A percentile compares a stretch with the other conserved stretches of the same genome.
Conservation (phyloP, 768 basidiomycete species). For the Collybia nuda region DNA sequence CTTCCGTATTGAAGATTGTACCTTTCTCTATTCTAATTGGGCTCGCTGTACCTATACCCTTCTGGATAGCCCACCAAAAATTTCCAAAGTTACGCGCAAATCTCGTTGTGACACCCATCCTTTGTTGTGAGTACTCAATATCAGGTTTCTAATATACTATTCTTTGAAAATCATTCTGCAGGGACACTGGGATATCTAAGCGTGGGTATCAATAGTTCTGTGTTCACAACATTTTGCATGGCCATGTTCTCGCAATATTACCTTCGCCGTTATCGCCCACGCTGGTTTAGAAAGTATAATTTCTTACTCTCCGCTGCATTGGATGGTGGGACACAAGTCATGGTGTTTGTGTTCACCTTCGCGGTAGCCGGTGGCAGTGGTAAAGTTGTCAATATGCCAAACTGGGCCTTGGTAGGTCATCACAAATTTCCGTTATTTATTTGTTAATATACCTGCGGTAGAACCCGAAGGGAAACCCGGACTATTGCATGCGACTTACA, state of each 20-base stretch:
- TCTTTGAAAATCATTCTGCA: slow-evolving; percentile 6
- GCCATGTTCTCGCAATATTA: slow-evolving; percentile 50
- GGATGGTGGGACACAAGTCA: slow-evolving; percentile 48
- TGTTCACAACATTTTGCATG: slow-evolving; percentile 44
- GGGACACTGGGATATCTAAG: slow-evolving; percentile 47
- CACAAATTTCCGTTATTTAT: background rate
- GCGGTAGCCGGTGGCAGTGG: slow-evolving; percentile 27
- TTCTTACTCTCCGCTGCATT: slow-evolving; percentile 52
- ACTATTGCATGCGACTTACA: slow-evolving; percentile 29
- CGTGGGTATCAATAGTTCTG: slow-evolving; percentile 58
- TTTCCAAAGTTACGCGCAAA: slow-evolving; percentile 49
- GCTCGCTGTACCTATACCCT: slow-evolving; percentile 52
- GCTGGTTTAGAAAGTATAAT: slow-evolving; percentile 52
- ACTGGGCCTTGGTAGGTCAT: slow-evolving; percentile 22
- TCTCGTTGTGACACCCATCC: slow-evolving; percentile 49
- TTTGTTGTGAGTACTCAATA: slow-evolving; percentile 29
- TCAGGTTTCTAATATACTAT: background rate
- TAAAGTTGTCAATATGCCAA: slow-evolving; percentile 17
- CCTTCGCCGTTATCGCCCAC: slow-evolving; percentile 37
- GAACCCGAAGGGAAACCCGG: slow-evolving; percentile 29
- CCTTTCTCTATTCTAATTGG: slow-evolving; percentile 50
- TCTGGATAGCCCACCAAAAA: slow-evolving; percentile 48
- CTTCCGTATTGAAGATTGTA: no score
- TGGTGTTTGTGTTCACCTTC: slow-evolving; percentile 31
- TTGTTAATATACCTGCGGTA: background rate